A percentile compares a stretch with the other conserved stretches of the same genome.
phyloP scores from a whole-genome alignment of 2,329 filamentous ascomycete genomes.

The Colletotrichum sp. region DNA sequence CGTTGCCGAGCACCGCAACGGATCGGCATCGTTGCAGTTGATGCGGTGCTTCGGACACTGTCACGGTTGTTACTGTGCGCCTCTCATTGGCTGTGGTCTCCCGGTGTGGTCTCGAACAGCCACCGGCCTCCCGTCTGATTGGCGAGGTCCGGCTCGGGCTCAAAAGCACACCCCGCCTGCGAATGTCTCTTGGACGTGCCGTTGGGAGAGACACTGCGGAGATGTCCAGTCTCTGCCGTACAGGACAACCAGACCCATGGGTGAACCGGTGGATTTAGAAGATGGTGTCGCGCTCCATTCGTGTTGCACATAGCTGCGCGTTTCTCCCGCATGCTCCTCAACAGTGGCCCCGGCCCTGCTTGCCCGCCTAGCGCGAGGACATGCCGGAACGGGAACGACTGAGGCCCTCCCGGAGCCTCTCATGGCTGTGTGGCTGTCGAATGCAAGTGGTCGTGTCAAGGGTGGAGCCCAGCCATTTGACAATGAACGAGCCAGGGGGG shows the following conservation, averaged over 20 bases:
- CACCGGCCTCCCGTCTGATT: background rate
- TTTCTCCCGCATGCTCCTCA: background rate
- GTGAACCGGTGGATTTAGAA: background rate
- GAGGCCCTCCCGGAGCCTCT: constrained; percentile 18
- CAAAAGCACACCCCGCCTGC: background rate
- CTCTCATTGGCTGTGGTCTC: background rate
- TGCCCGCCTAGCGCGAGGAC: constrained; percentile 12
- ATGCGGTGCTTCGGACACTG: background rate
- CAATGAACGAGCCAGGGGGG: background rate
- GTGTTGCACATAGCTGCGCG: background rate
- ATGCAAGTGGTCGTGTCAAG: background rate
- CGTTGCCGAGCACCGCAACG: background rate
- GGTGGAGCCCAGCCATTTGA: background rate
- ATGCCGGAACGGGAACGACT: constrained; percentile 8
- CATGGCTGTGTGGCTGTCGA: background rate
- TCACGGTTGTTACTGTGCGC: background rate
- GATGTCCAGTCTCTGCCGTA: background rate
- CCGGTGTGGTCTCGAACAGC: background rate
- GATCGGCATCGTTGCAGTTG: background rate
- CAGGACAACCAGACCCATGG: background rate
- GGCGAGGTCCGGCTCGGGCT: background rate
- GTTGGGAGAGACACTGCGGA: background rate
- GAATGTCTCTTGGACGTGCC: background rate
- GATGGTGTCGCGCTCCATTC: background rate
- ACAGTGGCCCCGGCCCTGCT: background rate